These are phyloP conservation scores for Neurospora africana DNA, from an alignment of 495 filamentous ascomycete species.

Conservation along the genomic window DNA sequence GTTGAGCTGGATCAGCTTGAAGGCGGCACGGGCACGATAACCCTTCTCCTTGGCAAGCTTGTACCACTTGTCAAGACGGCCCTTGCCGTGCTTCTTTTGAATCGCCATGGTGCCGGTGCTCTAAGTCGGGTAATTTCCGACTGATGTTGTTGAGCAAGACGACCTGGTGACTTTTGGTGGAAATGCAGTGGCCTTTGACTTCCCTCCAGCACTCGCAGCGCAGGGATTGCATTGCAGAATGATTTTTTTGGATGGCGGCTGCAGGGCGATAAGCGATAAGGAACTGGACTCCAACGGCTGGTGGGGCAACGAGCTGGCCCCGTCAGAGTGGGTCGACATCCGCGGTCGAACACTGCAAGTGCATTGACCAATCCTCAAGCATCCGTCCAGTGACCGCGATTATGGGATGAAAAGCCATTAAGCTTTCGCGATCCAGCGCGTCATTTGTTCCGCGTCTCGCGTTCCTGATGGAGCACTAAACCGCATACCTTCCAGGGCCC, in stretches of 20 bases:
- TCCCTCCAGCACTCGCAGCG: neutral
- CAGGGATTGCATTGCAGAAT: slow-evolving; percentile 4
- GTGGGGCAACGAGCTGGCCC: neutral
- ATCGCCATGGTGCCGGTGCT: slow-evolving; percentile 62
- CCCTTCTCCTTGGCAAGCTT: slow-evolving; percentile 92
- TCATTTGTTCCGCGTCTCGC: neutral
- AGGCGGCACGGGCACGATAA: slow-evolving; percentile 90
- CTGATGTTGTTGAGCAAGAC: slow-evolving; percentile 1
- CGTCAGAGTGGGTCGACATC: neutral
- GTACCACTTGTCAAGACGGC: slow-evolving; percentile 95
- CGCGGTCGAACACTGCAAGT: neutral
- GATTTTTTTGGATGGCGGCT: slow-evolving; percentile 3
- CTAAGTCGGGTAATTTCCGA: slow-evolving; percentile 1
- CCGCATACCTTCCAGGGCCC: neutral
- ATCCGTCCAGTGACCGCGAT: neutral
- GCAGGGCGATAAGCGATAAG: slow-evolving; percentile 22
- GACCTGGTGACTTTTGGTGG: neutral
- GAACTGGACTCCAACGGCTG: neutral
- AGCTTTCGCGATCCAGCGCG: neutral
- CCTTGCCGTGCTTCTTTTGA: slow-evolving; percentile 99
- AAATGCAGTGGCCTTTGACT: slow-evolving; percentile 1
- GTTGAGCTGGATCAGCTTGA: slow-evolving; percentile 98
- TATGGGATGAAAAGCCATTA: neutral
- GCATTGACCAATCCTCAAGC: neutral
- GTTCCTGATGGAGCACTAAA: neutral